phyloP scores from a whole-genome alignment of 1,139 yeast species.

The Yamadazyma sp. region DNA sequence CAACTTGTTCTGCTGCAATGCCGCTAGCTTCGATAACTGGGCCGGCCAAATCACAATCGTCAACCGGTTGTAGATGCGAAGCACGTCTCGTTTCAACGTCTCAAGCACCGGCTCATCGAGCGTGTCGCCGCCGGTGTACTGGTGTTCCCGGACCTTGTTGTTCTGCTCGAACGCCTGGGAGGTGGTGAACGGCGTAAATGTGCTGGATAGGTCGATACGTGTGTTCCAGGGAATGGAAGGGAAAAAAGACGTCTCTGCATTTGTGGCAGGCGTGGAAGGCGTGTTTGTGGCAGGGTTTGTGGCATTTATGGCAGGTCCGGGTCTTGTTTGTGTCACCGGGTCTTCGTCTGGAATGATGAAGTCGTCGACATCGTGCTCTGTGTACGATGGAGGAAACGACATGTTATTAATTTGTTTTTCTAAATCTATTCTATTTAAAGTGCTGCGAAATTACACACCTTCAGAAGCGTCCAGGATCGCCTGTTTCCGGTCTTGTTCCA shows the following conservation, averaged over 20 bases:
- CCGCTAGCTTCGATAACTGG: constrained; percentile 45
- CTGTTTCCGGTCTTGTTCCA: constrained; percentile 10
- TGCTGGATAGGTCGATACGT: constrained; percentile 39
- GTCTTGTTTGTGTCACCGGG: constrained; percentile 8
- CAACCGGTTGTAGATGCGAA: constrained; percentile 63
- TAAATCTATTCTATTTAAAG: too few species aligned
- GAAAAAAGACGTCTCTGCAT: not conserved
- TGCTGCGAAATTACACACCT: constrained; percentile 1
- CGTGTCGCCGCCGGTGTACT: constrained; percentile 82
- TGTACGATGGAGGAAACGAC: constrained; percentile 9
- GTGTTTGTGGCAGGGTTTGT: not conserved
- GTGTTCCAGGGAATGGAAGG: constrained; percentile 20
- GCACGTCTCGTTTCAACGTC: constrained; percentile 67
- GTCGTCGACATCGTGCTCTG: constrained; percentile 16
- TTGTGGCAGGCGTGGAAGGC: not conserved
- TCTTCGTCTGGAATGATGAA: constrained; percentile 29
- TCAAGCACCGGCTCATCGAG: constrained; percentile 77
- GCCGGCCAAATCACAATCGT: constrained; percentile 74
- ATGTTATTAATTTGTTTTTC: too few species aligned
- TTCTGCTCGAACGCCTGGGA: constrained; percentile 19
- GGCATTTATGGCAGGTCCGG: too few species aligned
- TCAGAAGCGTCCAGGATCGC: constrained; percentile 10
- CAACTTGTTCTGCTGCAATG: constrained; percentile 43
- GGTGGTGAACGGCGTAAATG: constrained; percentile 34
- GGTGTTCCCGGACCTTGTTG: constrained; percentile 64